Evolutionary conservation across 371 early-diverging fungal species (phyloP), one percentile per base, ranked within the genome.

Genomic region (Capillidium heterosporum): DNA sequence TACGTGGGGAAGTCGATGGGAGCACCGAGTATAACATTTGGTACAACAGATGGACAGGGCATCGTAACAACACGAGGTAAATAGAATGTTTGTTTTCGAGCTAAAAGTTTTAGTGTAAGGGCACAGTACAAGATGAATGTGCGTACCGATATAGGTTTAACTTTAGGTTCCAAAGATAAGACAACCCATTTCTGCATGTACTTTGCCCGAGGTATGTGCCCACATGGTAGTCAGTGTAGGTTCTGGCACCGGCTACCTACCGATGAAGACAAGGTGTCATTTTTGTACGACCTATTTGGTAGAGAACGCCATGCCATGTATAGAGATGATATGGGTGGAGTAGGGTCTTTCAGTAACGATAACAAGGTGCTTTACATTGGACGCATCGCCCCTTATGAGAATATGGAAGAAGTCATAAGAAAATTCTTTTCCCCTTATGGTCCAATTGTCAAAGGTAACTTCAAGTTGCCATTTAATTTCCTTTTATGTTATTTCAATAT

Each of bases 291-390:
- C 63, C 76, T 80, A 32, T 90, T 90, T 76, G 91, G 91, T 46
- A 71, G 91, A 40, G 87, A 87, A 49, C 73, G 78, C 57, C 77
- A 72, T 60, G 76, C 81, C 24, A 81, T 84, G 47, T 84, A 84
- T 51, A 74, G 86, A 41, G 82, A 89, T 32, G 91, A 90, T 65
- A 87, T 83, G 77, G 87, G 87, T 54, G 91, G 89, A 56, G 83
- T 87, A 7, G 91, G 91, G 29, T 80, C 84, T 17, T 87, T 91
- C 68, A 80, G 78, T 41, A 70, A 78, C 44, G 78, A 77, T 39
- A 81, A 80, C 57, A 64, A 70, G 21, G 85, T 87, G 11, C 65
- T 91, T n/a, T 89, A 87, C 63, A 75, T 89, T 29, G 89, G 89
- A 2, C 75, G 81, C 49, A 74, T 87, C 47, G 71, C 73, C 26